Base-by-base conservation (phyloP, 2,329 filamentous ascomycete genomes). In the Exophiala bonariae region DNA sequence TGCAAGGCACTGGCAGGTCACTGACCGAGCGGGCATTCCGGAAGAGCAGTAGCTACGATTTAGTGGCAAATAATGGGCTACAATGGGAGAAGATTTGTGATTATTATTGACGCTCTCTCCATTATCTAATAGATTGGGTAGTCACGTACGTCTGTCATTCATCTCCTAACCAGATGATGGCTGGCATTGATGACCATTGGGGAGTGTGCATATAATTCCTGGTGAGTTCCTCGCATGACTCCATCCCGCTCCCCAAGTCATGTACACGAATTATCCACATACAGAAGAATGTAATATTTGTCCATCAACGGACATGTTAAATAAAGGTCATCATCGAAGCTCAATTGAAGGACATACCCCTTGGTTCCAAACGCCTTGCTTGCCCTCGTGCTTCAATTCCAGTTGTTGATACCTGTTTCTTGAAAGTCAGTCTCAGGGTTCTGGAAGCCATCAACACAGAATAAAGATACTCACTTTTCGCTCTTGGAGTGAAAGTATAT, bases 401-500 rank as follows among this genome's bases (percentile, higher is more conserved):
- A 97, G 76, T 68, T 96, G 89, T 70, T 99, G 93, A 67, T 92
- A 95, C 61, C 89, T 95, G 57, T 38, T 30, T 54, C 66, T 56
- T 65, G 61, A 37, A 40, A 32, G 47, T 50, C 41, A 52, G 46
- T 30, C 40, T 33, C 14, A 13, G 16, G n/a, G 14, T 8, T 16
- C 10, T 5, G 14, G 23, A 20, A 37, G 30, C 22, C 17, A 22
- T 4, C 32, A 9, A 7, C 6, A 23, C 8, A 9, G 20, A 23
- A 28, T 28, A 3, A 40, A 8, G 18, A n/a, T 14, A 80, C 87
- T 72, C 71, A 96, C 89, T 92, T 96, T 74, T 97, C 92, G 71
- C 91, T 97, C 74, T 95, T 96, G 10, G 89, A 87, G 72, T 99
- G 93, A 67, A 96, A 99, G 70, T 99, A 99, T 49, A 97, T 96